Percentiles rank a stretch among this genome's conserved stretches.
These are phyloP conservation scores for Wickerhamiella nectarea DNA, from an alignment of 805 yeast genomes.

Conservation along the genomic window DNA sequence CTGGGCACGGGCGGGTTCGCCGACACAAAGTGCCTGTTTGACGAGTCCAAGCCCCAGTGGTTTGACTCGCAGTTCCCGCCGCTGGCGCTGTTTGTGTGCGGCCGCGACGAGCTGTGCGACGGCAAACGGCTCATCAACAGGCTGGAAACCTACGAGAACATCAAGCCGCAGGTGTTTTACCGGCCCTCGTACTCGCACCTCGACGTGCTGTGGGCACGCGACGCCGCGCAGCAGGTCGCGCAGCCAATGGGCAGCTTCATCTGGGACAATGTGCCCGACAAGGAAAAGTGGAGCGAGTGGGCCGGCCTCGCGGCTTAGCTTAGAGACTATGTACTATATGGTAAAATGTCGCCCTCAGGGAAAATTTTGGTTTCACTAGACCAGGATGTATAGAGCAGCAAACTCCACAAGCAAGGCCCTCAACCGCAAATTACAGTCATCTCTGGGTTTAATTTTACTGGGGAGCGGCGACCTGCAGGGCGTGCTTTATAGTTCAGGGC, in stretches of 20 bases:
- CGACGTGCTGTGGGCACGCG: constrained; percentile 88
- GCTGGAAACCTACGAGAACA: constrained; percentile 42
- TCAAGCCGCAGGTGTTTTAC: constrained; percentile 26
- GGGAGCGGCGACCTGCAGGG: neutral
- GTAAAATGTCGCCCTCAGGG: constrained; percentile 14
- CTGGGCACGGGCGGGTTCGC: constrained; percentile 41
- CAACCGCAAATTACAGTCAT: constrained; percentile 23
- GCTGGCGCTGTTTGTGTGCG: constrained; percentile 56
- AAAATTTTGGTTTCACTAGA: constrained; percentile 15
- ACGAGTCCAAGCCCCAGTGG: constrained; percentile 34
- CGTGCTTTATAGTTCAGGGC: neutral
- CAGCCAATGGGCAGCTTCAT: constrained; percentile 25
- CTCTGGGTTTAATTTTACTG: constrained; percentile 13
- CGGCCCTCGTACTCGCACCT: constrained; percentile 65
- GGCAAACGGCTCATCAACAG: constrained; percentile 56
- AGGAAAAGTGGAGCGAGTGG: constrained; percentile 5
- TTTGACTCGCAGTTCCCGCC: constrained; percentile 37
- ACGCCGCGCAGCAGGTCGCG: constrained; percentile 55
- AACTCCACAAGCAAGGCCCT: constrained; percentile 10
- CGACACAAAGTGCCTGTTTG: constrained; percentile 39
- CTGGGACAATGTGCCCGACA: constrained; percentile 7
- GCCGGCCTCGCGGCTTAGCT: neutral
- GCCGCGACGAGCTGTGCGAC: constrained; percentile 62
- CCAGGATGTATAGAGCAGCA: constrained; percentile 11
- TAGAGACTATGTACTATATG: neutral